Percentiles rank a stretch among this genome's conserved stretches.
Conservation (phyloP, 768 basidiomycete genomes). For the Lentinula boryana region DNA sequence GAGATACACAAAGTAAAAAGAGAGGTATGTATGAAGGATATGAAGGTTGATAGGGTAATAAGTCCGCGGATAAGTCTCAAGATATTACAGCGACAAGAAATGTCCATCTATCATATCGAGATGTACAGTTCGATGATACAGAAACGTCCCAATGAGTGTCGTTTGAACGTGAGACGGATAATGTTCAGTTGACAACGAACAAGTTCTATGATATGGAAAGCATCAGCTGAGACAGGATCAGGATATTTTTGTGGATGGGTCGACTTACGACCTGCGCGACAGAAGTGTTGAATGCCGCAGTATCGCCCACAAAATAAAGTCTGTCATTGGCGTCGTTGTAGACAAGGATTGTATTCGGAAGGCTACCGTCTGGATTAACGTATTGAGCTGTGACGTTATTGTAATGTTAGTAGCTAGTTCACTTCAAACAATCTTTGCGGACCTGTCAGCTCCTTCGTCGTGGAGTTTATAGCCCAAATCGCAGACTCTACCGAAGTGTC, state of each 20-base stretch:
- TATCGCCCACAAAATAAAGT: slow-evolving; percentile 39
- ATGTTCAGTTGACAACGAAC: not conserved
- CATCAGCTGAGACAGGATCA: not conserved
- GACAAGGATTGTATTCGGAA: slow-evolving; percentile 29
- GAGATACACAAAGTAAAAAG: not conserved
- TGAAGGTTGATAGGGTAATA: not conserved
- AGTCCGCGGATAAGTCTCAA: not conserved
- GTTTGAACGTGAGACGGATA: not conserved
- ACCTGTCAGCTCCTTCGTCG: slow-evolving; percentile 36
- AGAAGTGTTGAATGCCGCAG: slow-evolving; percentile 32
- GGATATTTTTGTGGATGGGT: not conserved
- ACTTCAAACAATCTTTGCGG: not conserved
- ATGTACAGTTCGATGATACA: not conserved
- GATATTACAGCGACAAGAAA: not conserved
- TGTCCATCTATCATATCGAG: not conserved
- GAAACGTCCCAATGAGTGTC: not conserved
- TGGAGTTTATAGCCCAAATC: slow-evolving; percentile 37
- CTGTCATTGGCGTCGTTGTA: slow-evolving; percentile 32
- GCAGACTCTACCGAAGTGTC: slow-evolving; percentile 31
- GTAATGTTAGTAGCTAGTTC: not conserved
- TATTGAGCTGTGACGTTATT: slow-evolving; percentile 30
- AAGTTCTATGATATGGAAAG: not conserved
- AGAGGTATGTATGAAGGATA: not conserved
- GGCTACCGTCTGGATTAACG: slow-evolving; percentile 37
- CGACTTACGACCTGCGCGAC: slow-evolving; percentile 26